Base-by-base conservation (phyloP, 331 rosid species). In the Prunus yedoensis region DNA sequence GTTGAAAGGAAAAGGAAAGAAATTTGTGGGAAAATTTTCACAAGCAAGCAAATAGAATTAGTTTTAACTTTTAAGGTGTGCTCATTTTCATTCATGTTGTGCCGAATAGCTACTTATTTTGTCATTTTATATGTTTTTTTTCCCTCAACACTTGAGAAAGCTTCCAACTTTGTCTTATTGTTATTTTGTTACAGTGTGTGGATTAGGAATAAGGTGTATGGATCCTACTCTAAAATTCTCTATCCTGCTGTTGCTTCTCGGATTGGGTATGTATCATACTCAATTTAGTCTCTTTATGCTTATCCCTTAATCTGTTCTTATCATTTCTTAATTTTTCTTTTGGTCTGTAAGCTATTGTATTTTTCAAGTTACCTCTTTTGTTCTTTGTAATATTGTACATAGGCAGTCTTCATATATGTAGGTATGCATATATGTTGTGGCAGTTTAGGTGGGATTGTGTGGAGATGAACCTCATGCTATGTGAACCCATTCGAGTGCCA, bases 201-300 rank as follows among this genome's bases (percentile, higher is more conserved):
- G 80, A 83, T 79, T 78, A 79, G 90, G 87, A 80, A 65, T 71
- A 78, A 80, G 89, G 86, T 69, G 81, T 35, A 92, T 92, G 97
- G 96, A 88, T 88, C 83, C 82, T 82, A 61, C 81, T 78, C 87
- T 80, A n/a, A 95, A 83, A 73, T 75, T 87, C 72, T 77, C 73
- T 27, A 41, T 70, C 41, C 70, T 92, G 51, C 86, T 92, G 60
- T 68, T 87, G 64, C 84, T 95, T 73, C 59, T 90, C 70, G 89
- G 86, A 45, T 85, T 86, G 56, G 97, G 99, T 92, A 78, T 49
- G 81, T 69, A 13, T 71, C 71, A 21, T 25, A 14, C 75, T 38
- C 47, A n/a, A 52, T 52, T 59, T 63, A 35, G 46, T 71, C 67
- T 38, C 67, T 65, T n/a, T 61, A 0, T 5, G 5, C 63, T 20